Percentiles rank a stretch among this genome's conserved stretches.
These are phyloP conservation scores for Pseudogymnoascus sp. DNA, from an alignment of 2,329 filamentous ascomycete genomes.

Conservation along the genomic window DNA sequence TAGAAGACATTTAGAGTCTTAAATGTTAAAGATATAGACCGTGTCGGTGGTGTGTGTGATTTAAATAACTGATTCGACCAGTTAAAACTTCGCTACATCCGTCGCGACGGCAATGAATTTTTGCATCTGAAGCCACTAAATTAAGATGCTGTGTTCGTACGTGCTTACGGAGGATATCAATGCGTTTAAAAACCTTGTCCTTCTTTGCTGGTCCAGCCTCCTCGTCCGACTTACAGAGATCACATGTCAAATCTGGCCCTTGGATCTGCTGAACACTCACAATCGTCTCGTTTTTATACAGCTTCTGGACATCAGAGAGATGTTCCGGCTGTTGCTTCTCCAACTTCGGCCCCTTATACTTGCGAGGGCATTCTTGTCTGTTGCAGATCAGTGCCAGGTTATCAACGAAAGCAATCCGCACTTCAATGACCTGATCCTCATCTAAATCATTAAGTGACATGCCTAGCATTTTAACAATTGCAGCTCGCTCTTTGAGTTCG, in stretches of 20 bases:
- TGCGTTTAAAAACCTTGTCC: conserved; percentile 9
- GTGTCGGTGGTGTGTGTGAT: neutral
- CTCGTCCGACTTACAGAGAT: conserved; percentile 11
- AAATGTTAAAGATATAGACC: neutral
- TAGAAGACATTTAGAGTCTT: neutral
- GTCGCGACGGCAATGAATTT: neutral
- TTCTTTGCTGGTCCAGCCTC: conserved; percentile 13
- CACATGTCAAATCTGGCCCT: neutral
- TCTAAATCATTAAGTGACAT: conserved; percentile 16
- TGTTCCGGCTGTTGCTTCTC: neutral
- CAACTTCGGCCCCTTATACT: conserved; percentile 14
- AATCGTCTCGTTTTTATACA: neutral
- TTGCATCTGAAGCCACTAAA: neutral
- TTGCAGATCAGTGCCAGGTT: conserved; percentile 18
- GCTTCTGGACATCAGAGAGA: neutral
- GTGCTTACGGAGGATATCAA: conserved; percentile 12
- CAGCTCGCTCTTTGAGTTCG: conserved; percentile 22
- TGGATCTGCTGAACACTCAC: neutral
- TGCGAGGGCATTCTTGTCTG: conserved; percentile 19
- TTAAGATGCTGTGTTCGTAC: conserved; percentile 10
- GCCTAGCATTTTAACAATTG: conserved; percentile 21
- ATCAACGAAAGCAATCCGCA: conserved; percentile 18
- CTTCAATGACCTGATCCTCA: conserved; percentile 18
- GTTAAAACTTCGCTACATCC: neutral
- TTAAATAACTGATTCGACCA: neutral